Evolutionary conservation across 208 protist species (phyloP).

Genomic region (Leishmania braziliensis): DNA sequence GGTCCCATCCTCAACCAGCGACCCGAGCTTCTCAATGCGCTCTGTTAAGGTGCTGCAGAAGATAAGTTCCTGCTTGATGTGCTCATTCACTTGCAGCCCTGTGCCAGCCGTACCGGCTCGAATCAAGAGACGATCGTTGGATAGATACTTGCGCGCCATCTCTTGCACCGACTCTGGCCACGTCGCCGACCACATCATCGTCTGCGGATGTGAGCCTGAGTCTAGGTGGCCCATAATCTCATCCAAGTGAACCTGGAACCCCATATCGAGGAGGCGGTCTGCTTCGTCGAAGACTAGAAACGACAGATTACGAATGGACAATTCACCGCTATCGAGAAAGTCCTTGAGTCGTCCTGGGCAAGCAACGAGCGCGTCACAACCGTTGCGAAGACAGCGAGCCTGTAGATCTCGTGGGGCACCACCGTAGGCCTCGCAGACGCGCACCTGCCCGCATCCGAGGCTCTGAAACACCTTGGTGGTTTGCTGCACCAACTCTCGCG

Average conservation of each 20-base stretch:
- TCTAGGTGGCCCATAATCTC: constrained; percentile 93
- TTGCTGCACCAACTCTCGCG: constrained; percentile 98
- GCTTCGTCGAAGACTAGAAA: constrained; percentile 99
- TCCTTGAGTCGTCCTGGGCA: constrained; percentile 98
- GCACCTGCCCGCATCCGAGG: constrained; percentile 50
- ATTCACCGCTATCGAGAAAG: constrained; percentile 90
- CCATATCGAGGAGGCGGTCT: constrained; percentile 96
- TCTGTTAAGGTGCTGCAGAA: constrained; percentile 63
- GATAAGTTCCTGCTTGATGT: constrained; percentile 80
- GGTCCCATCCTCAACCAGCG: constrained; percentile 74
- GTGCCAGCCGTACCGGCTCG: constrained; percentile 84
- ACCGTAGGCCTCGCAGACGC: constrained; percentile 83
- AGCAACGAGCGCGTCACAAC: constrained; percentile 95
- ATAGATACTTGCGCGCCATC: constrained; percentile 89
- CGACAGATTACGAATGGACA: constrained; percentile 88
- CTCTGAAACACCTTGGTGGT: constrained; percentile 96
- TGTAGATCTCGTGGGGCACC: constrained; percentile 73
- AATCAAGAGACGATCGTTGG: constrained; percentile 79
- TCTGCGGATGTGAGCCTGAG: constrained; percentile 78
- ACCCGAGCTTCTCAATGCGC: constrained; percentile 68
- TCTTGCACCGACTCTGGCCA: constrained; percentile 86
- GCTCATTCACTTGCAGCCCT: constrained; percentile 81
- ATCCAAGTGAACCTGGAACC: constrained; percentile 92
- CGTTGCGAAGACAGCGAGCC: constrained; percentile 53
- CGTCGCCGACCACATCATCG: constrained; percentile 97